Conservation (phyloP, 75 land plant genomes). For the Pinus tabuliformis region DNA sequence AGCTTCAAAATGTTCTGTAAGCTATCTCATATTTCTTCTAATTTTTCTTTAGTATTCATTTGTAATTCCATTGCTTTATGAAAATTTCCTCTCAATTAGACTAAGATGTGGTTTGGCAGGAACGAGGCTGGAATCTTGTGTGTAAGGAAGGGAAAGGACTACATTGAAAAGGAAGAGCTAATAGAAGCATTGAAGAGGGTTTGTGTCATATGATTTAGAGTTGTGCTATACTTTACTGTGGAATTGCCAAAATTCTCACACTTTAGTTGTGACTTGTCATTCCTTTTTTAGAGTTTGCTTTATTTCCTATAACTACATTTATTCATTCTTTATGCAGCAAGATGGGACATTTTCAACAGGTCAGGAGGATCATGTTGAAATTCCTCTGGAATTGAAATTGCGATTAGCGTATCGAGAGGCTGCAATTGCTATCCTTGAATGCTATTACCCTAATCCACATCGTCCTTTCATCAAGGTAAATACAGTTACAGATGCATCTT, state of each 20-base stretch:
- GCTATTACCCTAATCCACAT: slow-evolving; percentile 78
- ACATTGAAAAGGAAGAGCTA: slow-evolving; percentile 79
- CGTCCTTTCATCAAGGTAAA: slow-evolving; percentile 75
- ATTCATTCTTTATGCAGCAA: slow-evolving; percentile 59
- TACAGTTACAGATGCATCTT: not conserved
- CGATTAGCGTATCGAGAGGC: slow-evolving; percentile 95
- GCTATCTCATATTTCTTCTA: not conserved
- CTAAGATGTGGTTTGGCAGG: slow-evolving; percentile 34
- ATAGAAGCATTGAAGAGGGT: slow-evolving; percentile 86
- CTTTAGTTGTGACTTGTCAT: not conserved
- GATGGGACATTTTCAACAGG: slow-evolving; percentile 92
- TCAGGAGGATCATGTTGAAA: slow-evolving; percentile 74
- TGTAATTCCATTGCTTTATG: not conserved
- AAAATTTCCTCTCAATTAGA: not conserved
- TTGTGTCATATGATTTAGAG: slow-evolving; percentile 7
- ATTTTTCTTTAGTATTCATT: not conserved
- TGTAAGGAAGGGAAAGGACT: slow-evolving; percentile 74
- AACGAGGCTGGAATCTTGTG: slow-evolving; percentile 98
- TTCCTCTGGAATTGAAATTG: slow-evolving; percentile 68
- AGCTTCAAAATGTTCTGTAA: slow-evolving; percentile 91
- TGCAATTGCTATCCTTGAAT: slow-evolving; percentile 88
- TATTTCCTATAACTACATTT: not conserved
- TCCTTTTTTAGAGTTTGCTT: not conserved
- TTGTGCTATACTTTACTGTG: not conserved
- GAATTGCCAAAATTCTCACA: not conserved